Evolutionary conservation across 2,329 filamentous ascomycete species (phyloP).

Genomic region (Rugonectria rugulosa): DNA sequence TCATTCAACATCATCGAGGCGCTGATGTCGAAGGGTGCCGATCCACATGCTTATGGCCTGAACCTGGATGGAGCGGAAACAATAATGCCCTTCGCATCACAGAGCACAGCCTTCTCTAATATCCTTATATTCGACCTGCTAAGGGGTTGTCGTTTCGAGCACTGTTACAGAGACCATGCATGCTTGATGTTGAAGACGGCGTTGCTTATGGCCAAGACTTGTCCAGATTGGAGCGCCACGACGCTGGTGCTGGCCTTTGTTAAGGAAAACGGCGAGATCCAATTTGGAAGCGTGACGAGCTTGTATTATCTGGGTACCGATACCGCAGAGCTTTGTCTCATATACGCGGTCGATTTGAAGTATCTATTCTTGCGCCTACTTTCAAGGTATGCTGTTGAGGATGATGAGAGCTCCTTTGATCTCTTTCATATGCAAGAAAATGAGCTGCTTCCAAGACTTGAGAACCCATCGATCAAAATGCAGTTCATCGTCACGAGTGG

Average conservation of each 20-base stretch:
- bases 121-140: constrained; percentile 6
- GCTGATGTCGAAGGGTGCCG: constrained; percentile 9
- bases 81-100: neutral
- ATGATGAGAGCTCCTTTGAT: neutral
- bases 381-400: neutral
- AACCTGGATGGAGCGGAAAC: neutral
- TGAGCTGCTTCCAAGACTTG: constrained; percentile 10
- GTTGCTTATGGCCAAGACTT: constrained; percentile 1
- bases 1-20: constrained; percentile 1
- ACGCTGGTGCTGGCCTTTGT: neutral
- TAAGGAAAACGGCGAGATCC: neutral
- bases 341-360: constrained; percentile 16
- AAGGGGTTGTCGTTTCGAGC: neutral
- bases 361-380: constrained; percentile 5
- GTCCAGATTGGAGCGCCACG: constrained; percentile 11
- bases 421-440: neutral
- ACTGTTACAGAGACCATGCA: neutral
- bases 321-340: neutral
- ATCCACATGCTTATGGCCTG: constrained; percentile 6
- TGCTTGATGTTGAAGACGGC: neutral
- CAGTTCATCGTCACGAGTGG: neutral
- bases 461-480: constrained; percentile 6
- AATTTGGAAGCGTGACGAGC: no score
- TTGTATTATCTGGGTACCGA: no score
- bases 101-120: constrained; percentile 4